Percentiles rank a stretch among this genome's conserved stretches.
Evolutionary conservation across 2,329 filamentous ascomycete genomes (phyloP).

Genomic region (Botrytis paeoniae): DNA sequence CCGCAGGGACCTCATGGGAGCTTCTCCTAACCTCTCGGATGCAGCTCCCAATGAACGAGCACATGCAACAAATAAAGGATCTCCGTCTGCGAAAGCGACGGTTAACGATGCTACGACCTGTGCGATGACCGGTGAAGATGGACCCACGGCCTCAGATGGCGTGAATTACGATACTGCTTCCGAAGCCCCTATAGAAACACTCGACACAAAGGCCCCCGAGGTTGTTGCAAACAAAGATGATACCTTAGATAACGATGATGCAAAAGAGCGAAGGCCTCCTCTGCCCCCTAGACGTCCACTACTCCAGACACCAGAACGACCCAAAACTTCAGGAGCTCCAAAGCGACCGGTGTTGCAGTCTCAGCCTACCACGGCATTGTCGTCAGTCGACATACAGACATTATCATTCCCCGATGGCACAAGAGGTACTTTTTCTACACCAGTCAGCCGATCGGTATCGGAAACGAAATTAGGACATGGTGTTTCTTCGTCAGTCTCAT

Average conservation of each 20-base stretch:
- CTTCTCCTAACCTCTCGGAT: constrained; percentile 20
- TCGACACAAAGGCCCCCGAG: background rate
- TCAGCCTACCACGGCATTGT: constrained; percentile 80
- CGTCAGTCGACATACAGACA: constrained; percentile 75
- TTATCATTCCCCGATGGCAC: constrained; percentile 69
- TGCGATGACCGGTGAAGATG: constrained; percentile 30
- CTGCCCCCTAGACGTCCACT: constrained; percentile 46
- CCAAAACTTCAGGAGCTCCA: constrained; percentile 22
- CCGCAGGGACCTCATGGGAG: constrained; percentile 28
- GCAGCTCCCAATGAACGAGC: constrained; percentile 24
- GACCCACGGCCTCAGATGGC: constrained; percentile 23
- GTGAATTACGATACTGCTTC: background rate
- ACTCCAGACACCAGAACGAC: constrained; percentile 24
- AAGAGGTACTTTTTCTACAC: constrained; percentile 58
- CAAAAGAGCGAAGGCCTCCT: constrained; percentile 42
- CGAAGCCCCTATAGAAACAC: constrained; percentile 1
- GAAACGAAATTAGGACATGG: constrained; percentile 33
- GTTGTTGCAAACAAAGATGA: constrained; percentile 7
- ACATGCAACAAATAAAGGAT: constrained; percentile 23
- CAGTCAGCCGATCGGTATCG: constrained; percentile 36
- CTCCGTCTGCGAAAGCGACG: constrained; percentile 25
- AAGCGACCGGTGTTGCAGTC: constrained; percentile 47
- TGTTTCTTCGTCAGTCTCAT: constrained; percentile 28
- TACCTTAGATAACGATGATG: constrained; percentile 23
- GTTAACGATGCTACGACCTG: constrained; percentile 28